Conservation (phyloP, 2,329 filamentous ascomycete species). For the Cordyceps pruinosa region DNA sequence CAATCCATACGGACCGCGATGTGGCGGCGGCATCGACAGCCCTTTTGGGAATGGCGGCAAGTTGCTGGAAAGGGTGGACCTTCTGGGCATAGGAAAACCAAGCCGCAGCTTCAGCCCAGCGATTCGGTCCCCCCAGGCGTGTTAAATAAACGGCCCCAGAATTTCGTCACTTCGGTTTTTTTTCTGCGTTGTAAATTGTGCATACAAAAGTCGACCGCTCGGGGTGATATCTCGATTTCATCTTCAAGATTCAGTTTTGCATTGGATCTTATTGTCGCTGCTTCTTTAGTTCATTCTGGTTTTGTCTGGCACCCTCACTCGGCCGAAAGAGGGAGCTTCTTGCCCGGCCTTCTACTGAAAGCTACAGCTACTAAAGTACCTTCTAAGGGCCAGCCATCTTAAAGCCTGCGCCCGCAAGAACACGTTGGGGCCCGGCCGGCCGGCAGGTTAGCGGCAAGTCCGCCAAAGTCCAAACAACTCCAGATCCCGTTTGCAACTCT, state of each 20-base stretch:
- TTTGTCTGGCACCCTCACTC: no score
- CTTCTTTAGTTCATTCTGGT: no score
- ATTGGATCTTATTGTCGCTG: no score
- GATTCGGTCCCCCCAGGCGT: background rate
- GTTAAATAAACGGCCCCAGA: background rate
- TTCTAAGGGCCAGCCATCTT: no score
- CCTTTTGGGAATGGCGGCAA: background rate
- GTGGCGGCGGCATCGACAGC: conserved; percentile 7
- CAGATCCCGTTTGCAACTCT: background rate
- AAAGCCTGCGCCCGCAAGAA: no score
- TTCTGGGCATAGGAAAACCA: background rate
- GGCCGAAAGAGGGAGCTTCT: background rate
- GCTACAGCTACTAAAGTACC: no score
- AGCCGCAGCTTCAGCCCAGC: background rate
- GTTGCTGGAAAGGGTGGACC: background rate
- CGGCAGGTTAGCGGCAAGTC: background rate
- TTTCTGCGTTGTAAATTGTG: background rate
- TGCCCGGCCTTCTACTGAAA: background rate
- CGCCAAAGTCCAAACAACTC: background rate
- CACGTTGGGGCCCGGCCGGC: background rate
- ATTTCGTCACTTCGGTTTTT: background rate
- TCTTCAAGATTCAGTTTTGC: no score
- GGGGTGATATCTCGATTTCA: no score
- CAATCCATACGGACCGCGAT: background rate
- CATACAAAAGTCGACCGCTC: no score